Conservation (phyloP, 106 monocot species). For the Allium cepa region DNA sequence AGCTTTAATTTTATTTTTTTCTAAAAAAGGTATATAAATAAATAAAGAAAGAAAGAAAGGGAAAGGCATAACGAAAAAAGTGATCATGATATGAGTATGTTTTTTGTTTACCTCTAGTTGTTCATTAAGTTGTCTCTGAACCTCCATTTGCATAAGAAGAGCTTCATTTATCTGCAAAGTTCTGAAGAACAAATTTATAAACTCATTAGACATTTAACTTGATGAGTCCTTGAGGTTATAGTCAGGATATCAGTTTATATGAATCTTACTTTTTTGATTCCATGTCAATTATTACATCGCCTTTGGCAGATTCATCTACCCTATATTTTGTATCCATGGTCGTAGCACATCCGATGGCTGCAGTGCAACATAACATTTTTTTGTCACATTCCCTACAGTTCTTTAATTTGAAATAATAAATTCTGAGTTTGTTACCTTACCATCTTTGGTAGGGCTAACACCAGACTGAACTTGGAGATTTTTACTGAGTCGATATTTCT, state of each 20-base stretch:
- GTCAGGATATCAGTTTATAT: neutral
- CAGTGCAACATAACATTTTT: neutral
- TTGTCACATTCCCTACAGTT: neutral
- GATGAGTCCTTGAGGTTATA: neutral
- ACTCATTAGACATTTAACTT: neutral
- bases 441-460: slow-evolving; percentile 18
- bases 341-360: slow-evolving; percentile 17
- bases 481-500: slow-evolving; percentile 65
- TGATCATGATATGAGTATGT: too few species aligned
- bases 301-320: neutral
- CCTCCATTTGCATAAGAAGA: slow-evolving; percentile 86
- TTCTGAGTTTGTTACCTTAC: slow-evolving; percentile 16
- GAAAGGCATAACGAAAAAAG: too few species aligned
- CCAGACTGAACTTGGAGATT: slow-evolving; percentile 41
- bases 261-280: slow-evolving; percentile 60
- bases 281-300: slow-evolving; percentile 15
- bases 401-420: neutral
- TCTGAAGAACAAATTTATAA: slow-evolving; percentile 19
- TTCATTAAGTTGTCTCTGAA: slow-evolving; percentile 68
- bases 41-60: too few species aligned
- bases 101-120: slow-evolving; percentile 69
- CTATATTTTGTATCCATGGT: too few species aligned
- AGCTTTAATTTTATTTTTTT: too few species aligned
- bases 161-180: slow-evolving; percentile 74
- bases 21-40: too few species aligned